A percentile compares a stretch with the other conserved stretches of the same genome.
phyloP scores from a whole-genome alignment of 2,329 filamentous ascomycete species.

The Botrytis aclada region DNA sequence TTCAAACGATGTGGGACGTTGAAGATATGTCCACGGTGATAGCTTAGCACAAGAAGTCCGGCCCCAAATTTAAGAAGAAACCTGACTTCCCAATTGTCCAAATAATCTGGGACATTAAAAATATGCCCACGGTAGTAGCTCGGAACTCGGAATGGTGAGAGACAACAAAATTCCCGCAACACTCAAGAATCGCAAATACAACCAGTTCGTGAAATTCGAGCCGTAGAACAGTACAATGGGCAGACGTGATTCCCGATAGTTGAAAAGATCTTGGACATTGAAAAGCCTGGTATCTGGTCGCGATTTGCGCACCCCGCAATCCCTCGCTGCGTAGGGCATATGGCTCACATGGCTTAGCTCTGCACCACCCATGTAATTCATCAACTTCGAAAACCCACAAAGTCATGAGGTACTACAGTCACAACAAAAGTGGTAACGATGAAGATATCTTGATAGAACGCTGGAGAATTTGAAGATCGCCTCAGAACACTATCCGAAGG shows the following conservation, averaged over 20 bases:
- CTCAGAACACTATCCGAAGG: conserved; percentile 14
- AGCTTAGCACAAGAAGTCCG: too few relatives aligned
- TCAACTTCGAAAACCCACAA: conserved; percentile 5
- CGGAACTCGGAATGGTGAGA: not conserved
- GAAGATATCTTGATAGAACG: not conserved
- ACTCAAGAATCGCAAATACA: not conserved
- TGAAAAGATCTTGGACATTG: not conserved
- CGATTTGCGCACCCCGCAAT: conserved; percentile 15
- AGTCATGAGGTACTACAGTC: conserved; percentile 20
- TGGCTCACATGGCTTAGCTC: conserved; percentile 10
- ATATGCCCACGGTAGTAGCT: not conserved
- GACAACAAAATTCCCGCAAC: not conserved
- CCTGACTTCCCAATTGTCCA: not conserved
- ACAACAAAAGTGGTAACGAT: conserved; percentile 16
- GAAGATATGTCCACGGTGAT: too few relatives aligned
- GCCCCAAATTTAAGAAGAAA: not conserved
- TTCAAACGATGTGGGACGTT: too few relatives aligned
- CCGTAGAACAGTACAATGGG: not conserved
- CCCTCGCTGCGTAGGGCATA: not conserved
- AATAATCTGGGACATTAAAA: not conserved
- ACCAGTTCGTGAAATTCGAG: not conserved
- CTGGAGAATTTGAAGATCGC: not conserved
- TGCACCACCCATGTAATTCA: not conserved
- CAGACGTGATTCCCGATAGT: not conserved
- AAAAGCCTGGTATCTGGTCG: not conserved